phyloP scores from a whole-genome alignment of 768 basidiomycete species.

The Trichaptum fuscoviolaceum region DNA sequence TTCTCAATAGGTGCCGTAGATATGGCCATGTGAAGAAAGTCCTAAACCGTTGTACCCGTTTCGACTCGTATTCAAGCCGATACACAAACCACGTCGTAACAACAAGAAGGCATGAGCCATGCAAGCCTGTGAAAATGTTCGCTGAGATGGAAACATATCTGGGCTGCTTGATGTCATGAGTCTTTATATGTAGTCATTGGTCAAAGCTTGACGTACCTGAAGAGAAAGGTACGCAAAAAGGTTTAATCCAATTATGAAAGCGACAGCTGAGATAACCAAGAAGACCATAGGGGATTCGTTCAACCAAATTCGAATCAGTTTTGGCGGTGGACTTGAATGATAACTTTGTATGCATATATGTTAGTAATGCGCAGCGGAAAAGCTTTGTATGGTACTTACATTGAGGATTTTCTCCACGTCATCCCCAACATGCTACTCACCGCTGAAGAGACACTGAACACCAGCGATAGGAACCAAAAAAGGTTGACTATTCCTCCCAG shows the following conservation, averaged over 20 bases:
- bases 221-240: neutral
- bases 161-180: neutral
- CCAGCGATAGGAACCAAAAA: neutral
- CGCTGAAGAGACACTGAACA: neutral
- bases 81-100: neutral
- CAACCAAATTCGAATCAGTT: neutral
- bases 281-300: neutral
- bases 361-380: neutral
- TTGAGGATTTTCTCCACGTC: neutral
- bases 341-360: neutral
- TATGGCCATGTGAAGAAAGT: neutral
- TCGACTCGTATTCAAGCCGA: neutral
- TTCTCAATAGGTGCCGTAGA: neutral
- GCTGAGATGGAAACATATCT: neutral
- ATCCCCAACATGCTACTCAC: neutral
- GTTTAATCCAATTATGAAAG: neutral
- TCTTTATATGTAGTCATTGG: neutral
- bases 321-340: neutral
- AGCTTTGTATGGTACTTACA: neutral
- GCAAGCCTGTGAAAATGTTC: neutral
- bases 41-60: neutral
- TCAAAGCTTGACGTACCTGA: neutral
- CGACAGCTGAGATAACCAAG: neutral
- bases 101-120: neutral
- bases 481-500: neutral